Percentiles rank a stretch among this genome's conserved stretches.
Evolutionary conservation across 768 basidiomycete species (phyloP).

Genomic region (Serendipita sp.): DNA sequence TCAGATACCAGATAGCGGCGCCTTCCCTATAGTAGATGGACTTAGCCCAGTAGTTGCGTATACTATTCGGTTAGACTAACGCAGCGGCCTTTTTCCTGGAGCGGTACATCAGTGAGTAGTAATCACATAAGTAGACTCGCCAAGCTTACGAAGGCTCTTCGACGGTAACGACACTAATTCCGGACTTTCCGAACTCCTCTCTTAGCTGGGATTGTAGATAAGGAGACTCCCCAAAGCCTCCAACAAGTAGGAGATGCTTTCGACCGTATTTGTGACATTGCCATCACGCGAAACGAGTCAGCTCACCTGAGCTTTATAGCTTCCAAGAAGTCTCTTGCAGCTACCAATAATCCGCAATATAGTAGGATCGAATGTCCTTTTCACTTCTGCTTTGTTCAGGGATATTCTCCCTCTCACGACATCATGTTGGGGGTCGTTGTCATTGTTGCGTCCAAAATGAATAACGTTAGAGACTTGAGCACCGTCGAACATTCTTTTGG

Average conservation of each 20-base stretch:
- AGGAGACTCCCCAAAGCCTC: neutral
- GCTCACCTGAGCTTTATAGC: neutral
- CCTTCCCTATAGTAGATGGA: neutral
- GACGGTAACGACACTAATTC: neutral
- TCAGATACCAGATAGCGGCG: neutral
- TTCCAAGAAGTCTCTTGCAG: neutral
- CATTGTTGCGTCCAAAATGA: neutral
- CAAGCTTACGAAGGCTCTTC: neutral
- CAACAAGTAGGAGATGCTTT: neutral
- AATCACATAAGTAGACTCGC: no score
- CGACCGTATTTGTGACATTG: neutral
- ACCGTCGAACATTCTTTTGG: conserved; percentile 8
- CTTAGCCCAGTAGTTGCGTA: neutral
- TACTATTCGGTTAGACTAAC: neutral
- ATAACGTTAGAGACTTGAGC: neutral
- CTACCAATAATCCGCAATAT: neutral
- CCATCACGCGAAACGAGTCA: neutral
- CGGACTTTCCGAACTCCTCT: neutral
- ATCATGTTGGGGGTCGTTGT: conserved; percentile 3
- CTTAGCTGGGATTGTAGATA: neutral
- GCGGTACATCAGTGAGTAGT: no score
- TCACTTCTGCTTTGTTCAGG: neutral
- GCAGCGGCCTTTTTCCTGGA: neutral
- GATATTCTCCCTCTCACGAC: neutral
- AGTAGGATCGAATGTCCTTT: neutral